A percentile compares a stretch with the other conserved stretches of the same genome.
Conservation (phyloP, 192 early-diverging fungal genomes). For the Backusella psychrophila region DNA sequence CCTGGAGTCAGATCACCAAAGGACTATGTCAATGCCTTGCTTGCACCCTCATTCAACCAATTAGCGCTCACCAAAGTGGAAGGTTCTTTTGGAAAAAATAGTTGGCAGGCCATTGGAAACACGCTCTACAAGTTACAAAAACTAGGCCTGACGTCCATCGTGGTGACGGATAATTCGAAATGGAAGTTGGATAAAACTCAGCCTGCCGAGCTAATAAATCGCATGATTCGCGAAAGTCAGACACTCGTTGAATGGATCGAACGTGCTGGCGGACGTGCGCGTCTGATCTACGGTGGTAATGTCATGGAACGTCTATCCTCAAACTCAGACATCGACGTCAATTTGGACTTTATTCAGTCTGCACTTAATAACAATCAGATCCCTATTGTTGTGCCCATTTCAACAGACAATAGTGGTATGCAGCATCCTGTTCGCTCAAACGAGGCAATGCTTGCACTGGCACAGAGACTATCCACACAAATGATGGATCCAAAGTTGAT, state of each 20-base stretch:
- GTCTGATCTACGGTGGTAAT: slow-evolving; percentile 60
- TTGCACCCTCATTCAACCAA: slow-evolving; percentile 39
- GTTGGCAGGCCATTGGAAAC: slow-evolving; percentile 41
- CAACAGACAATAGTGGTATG: slow-evolving; percentile 38
- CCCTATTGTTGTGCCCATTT: slow-evolving; percentile 53
- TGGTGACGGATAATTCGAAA: slow-evolving; percentile 58
- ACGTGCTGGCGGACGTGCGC: slow-evolving; percentile 64
- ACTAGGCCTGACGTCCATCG: slow-evolving; percentile 62
- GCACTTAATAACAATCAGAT: slow-evolving; percentile 64
- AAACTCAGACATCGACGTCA: not conserved
- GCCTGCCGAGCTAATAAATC: slow-evolving; percentile 25
- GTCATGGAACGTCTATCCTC: slow-evolving; percentile 43
- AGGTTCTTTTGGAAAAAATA: slow-evolving; percentile 41
- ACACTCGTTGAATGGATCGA: slow-evolving; percentile 72
- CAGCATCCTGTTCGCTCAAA: slow-evolving; percentile 44
- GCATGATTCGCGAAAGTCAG: slow-evolving; percentile 53
- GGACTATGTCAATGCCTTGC: slow-evolving; percentile 43
- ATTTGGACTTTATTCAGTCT: slow-evolving; percentile 49
- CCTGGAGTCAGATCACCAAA: slow-evolving; percentile 16
- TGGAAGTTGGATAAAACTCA: slow-evolving; percentile 33
- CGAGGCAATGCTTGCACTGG: slow-evolving; percentile 53
- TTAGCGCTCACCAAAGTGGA: slow-evolving; percentile 60
- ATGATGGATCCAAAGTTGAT: slow-evolving; percentile 17
- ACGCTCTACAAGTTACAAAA: slow-evolving; percentile 65
- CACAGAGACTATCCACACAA: slow-evolving; percentile 35